These are phyloP conservation scores for Nakazawaea molendinolei DNA, from an alignment of 805 yeast genomes.

Conservation along the genomic window DNA sequence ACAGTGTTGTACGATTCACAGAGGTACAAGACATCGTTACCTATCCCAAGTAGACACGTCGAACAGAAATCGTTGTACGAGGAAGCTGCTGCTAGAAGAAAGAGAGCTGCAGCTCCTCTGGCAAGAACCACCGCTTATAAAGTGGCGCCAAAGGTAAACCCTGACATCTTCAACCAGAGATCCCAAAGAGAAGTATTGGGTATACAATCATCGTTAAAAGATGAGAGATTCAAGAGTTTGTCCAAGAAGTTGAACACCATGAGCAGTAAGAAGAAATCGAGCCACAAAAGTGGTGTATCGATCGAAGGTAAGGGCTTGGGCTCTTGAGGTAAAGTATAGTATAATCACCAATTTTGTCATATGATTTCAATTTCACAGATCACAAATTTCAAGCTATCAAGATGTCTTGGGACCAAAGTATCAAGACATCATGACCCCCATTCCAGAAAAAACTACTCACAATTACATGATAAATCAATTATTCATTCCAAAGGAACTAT, in stretches of 20 bases:
- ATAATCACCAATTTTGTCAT: too few species aligned
- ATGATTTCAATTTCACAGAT: neutral
- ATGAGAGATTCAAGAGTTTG: constrained; percentile 77
- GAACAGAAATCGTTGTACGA: constrained; percentile 63
- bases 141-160: constrained; percentile 77
- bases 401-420: too few species aligned
- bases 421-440: too few species aligned
- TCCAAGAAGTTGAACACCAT: constrained; percentile 48
- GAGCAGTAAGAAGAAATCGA: constrained; percentile 39
- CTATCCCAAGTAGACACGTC: constrained; percentile 25
- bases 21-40: constrained; percentile 37
- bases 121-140: constrained; percentile 84
- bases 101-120: constrained; percentile 94
- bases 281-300: constrained; percentile 67
- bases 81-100: constrained; percentile 84
- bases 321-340: neutral
- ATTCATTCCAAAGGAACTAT: neutral
- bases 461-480: too few species aligned
- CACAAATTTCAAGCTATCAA: too few species aligned
- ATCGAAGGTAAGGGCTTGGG: constrained; percentile 62
- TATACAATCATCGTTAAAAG: constrained; percentile 48
- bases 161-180: constrained; percentile 39
- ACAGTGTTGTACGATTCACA: constrained; percentile 62
- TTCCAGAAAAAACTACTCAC: too few species aligned
- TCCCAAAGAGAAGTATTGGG: constrained; percentile 32